These are phyloP conservation scores for Amanita subjunquillea DNA, from an alignment of 768 basidiomycete genomes.

Conservation along the genomic window DNA sequence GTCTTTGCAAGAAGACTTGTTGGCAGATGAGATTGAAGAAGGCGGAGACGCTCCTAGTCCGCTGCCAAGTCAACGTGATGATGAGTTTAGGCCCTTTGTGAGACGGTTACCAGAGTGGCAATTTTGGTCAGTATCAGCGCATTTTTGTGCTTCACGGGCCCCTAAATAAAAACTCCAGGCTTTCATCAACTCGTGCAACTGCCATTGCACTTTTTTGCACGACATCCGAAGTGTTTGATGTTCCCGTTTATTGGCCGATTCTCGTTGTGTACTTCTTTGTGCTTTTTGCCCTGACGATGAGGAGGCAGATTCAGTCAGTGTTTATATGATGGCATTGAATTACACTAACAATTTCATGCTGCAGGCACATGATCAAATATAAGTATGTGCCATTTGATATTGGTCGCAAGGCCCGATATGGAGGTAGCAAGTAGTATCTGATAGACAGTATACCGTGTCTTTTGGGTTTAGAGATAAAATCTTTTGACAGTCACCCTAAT, in stretches of 20 bases:
- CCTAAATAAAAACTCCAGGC: slow-evolving; percentile 35
- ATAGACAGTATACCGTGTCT: slow-evolving; percentile 4
- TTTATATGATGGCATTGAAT: background rate
- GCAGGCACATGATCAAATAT: slow-evolving; percentile 98
- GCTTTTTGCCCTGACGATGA: slow-evolving; percentile 91
- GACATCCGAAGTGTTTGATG: slow-evolving; percentile 78
- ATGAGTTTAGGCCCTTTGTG: slow-evolving; percentile 97
- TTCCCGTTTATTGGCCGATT: slow-evolving; percentile 99
- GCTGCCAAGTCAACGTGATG: slow-evolving; percentile 67
- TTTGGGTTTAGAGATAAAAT: slow-evolving; percentile 3
- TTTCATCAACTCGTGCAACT: slow-evolving; percentile 84
- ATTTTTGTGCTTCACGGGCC: background rate
- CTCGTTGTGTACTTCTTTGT: slow-evolving; percentile 95
- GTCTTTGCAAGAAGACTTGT: slow-evolving; percentile 84
- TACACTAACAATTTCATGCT: background rate
- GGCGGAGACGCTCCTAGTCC: slow-evolving; percentile 57
- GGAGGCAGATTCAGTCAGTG: slow-evolving; percentile 88
- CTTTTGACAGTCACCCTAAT: background rate
- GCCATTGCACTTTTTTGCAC: slow-evolving; percentile 76
- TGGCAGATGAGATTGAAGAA: slow-evolving; percentile 93
- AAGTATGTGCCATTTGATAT: slow-evolving; percentile 95
- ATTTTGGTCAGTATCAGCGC: slow-evolving; percentile 57
- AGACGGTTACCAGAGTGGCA: slow-evolving; percentile 94
- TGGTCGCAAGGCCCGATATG: slow-evolving; percentile 87
- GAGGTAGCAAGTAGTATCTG: slow-evolving; percentile 35